Base-by-base conservation (phyloP, 2,329 filamentous ascomycete species). In the Lecanicillium sp. region DNA sequence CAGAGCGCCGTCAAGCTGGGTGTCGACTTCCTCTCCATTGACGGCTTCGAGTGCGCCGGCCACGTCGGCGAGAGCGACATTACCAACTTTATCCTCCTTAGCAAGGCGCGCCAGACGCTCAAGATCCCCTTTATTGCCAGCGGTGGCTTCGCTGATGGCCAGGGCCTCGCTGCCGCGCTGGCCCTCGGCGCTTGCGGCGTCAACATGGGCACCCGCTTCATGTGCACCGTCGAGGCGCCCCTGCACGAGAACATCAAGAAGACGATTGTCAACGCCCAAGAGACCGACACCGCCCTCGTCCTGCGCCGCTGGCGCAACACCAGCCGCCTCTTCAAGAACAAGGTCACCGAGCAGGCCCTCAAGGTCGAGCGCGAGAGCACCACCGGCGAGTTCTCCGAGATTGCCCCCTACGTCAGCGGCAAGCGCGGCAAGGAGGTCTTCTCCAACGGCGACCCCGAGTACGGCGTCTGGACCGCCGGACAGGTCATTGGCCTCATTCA, bases 191-290 rank as follows among this genome's bases (percentile, higher is more conserved):
- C 92, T 0, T 86, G 87, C 59, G 92, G 92, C 46, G 81, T 97
- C 66, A 98, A 98, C 66, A 98, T 98, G 92, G 92, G 92, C 42
- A 98, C 92, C 9, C 74, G 92, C 30, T 98, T 97, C 69, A 94
- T 98, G 86, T 90, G 84, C 68, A 97, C 92, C 1, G 72, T 90
- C 32, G 92, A 97, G 64, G 81, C 89, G 13, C 92, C 92, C 1
- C 85, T 98, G 47, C 92, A 98, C 65, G 60, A 78, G 35, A 94
- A 94, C 50, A 87, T 98, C 69, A 98, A 98, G 74, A 74, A 94
- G 61, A 74, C 84, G 49, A 98, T 98, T 54, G 88, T 96, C 36
- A 74, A 79, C 40, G 85, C 89, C 2, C 74, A 87, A 46, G 92
- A 98, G 71, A 88, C 84, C 17, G 87, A 97, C 61, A 98, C 92